A percentile compares a stretch with the other conserved stretches of the same genome.
Evolutionary conservation across 2,329 filamentous ascomycete species (phyloP).

Genomic region (Colletotrichum cuscutae): DNA sequence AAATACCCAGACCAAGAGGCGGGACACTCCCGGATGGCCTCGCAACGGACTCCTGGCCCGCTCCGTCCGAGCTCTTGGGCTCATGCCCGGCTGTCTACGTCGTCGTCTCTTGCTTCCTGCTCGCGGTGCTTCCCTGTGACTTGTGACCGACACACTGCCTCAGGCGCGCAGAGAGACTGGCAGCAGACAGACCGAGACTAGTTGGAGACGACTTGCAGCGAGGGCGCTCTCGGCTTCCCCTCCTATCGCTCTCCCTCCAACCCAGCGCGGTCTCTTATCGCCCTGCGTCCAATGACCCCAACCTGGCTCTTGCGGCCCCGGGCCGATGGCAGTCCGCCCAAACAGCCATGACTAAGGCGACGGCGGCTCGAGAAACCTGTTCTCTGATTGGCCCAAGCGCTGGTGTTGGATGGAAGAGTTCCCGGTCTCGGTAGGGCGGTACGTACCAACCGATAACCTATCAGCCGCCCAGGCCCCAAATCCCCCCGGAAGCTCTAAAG

Average conservation of each 20-base stretch:
- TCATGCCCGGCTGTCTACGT: not conserved
- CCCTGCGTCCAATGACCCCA: not conserved
- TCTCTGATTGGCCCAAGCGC: conserved; percentile 16
- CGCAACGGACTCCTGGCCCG: conserved; percentile 26
- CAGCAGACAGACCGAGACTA: no score
- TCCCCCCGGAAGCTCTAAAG: conserved; percentile 19
- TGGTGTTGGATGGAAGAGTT: not conserved
- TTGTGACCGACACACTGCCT: not conserved
- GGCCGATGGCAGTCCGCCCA: conserved; percentile 9
- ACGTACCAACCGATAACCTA: conserved; percentile 21
- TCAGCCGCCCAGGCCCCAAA: conserved; percentile 14
- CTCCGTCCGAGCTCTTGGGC: conserved; percentile 14
- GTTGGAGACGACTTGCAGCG: no score
- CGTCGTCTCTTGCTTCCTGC: not conserved
- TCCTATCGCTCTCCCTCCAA: conserved; percentile 1
- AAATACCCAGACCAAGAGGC: not conserved
- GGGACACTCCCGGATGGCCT: conserved; percentile 12
- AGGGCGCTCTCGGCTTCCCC: not conserved
- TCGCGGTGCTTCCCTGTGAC: not conserved
- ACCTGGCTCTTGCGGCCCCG: not conserved
- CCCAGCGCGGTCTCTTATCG: conserved; percentile 16
- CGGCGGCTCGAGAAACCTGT: not conserved
- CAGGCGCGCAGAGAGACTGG: no score
- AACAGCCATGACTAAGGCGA: conserved; percentile 20
- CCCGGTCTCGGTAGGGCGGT: conserved; percentile 12